Conservation (phyloP, 176 grass and related monocot species). For the Avena insularis region DNA sequence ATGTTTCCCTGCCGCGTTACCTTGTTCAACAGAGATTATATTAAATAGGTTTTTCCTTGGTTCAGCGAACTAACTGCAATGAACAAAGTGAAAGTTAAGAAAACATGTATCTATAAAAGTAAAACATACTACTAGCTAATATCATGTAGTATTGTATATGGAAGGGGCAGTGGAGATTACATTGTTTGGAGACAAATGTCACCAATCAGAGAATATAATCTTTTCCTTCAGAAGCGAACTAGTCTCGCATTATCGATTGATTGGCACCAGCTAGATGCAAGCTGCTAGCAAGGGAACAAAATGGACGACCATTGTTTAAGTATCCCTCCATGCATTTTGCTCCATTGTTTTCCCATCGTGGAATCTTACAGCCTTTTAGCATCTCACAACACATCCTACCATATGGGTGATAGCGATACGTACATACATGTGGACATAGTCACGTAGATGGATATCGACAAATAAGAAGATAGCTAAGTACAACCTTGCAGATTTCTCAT, state of each 20-base stretch:
- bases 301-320: slow-evolving; percentile 12
- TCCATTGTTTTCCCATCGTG: slow-evolving; percentile 30
- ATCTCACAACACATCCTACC: slow-evolving; percentile 39
- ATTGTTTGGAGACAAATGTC: slow-evolving; percentile 24
- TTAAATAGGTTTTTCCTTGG: background rate
- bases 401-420: background rate
- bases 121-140: background rate
- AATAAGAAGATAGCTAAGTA: slow-evolving; percentile 24
- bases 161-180: background rate
- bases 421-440: background rate
- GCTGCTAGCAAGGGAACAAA: slow-evolving; percentile 50
- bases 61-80: background rate
- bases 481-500: slow-evolving; percentile 21
- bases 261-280: slow-evolving; percentile 49
- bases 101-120: background rate
- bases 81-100: background rate
- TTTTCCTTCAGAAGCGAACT: background rate
- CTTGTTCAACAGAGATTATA: background rate
- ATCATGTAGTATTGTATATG: background rate
- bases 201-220: slow-evolving; percentile 27
- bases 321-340: background rate
- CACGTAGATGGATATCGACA: background rate
- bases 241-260: slow-evolving; percentile 25
- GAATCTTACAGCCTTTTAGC: slow-evolving; percentile 69
- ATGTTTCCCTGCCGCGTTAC: background rate